phyloP scores from a whole-genome alignment of 441 rosid genomes.

The Dalechampia spathulata region DNA sequence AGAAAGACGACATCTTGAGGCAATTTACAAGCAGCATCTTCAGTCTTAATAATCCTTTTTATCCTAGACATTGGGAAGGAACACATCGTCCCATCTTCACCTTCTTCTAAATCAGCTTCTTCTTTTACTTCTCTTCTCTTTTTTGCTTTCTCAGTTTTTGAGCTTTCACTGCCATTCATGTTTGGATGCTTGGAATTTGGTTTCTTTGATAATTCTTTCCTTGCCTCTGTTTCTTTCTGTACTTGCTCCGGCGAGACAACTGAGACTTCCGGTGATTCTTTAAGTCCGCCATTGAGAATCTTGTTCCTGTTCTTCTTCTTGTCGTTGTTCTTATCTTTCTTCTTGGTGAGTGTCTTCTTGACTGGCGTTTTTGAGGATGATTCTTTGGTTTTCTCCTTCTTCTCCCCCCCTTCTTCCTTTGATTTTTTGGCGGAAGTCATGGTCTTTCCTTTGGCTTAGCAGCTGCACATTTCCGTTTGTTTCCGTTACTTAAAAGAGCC shows the following conservation, averaged over 20 bases:
- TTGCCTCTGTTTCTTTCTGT: conserved; percentile 10
- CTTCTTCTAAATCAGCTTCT: conserved; percentile 22
- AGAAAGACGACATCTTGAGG: conserved; percentile 65
- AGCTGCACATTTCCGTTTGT: too few species aligned
- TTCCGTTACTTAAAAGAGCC: too few species aligned
- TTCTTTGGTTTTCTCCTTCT: conserved; percentile 15
- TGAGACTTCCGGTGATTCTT: conserved; percentile 16
- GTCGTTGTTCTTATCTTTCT: conserved; percentile 1
- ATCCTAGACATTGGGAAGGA: conserved; percentile 72
- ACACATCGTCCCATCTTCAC: conserved; percentile 35
- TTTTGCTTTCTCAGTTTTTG: conserved; percentile 15
- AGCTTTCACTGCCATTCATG: conserved; percentile 5
- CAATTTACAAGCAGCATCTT: conserved; percentile 28
- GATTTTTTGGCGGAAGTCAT: conserved; percentile 29
- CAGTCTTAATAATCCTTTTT: conserved; percentile 58
- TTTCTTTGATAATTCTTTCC: conserved; percentile 4
- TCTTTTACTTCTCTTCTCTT: conserved; percentile 15
- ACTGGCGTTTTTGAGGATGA: not conserved
- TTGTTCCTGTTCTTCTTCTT: conserved; percentile 15
- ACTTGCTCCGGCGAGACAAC: conserved; percentile 19
- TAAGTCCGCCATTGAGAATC: conserved; percentile 17
- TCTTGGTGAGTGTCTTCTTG: conserved; percentile 12
- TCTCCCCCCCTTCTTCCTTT: conserved; percentile 8
- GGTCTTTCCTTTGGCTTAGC: too few species aligned
- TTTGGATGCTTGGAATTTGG: conserved; percentile 10